phyloP scores from a whole-genome alignment of 2,329 filamentous ascomycete species.

The Penicillium capsulatum region DNA sequence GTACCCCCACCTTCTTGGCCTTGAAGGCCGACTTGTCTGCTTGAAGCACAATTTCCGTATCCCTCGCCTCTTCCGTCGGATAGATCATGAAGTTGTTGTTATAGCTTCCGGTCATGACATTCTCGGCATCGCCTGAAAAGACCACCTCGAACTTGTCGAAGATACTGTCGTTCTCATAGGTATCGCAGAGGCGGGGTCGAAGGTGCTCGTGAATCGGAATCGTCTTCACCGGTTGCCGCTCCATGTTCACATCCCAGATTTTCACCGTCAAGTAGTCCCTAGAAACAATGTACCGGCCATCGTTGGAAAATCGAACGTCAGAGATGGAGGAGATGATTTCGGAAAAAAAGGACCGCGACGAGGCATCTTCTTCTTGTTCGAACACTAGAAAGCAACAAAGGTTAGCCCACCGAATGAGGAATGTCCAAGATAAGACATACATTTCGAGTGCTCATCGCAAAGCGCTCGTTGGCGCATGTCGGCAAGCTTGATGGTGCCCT shows the following conservation, averaged over 20 bases:
- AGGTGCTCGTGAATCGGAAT: conserved; percentile 98
- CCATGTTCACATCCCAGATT: conserved; percentile 99
- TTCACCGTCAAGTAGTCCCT: conserved; percentile 98
- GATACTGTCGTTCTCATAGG: conserved; percentile 98
- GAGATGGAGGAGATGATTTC: conserved; percentile 99
- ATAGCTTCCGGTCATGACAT: conserved; percentile 99
- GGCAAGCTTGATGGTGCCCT: conserved; percentile 96
- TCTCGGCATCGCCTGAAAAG: conserved; percentile 96
- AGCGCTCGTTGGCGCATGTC: conserved; percentile 97
- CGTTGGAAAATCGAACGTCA: conserved; percentile 93
- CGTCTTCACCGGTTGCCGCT: conserved; percentile 93
- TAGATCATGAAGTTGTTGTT: conserved; percentile 99
- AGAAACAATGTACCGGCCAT: conserved; percentile 94
- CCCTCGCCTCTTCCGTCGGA: conserved; percentile 89
- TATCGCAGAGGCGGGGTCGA: conserved; percentile 88
- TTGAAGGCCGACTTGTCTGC: conserved; percentile 99
- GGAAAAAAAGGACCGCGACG: conserved; percentile 96
- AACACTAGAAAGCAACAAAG: conserved; percentile 62
- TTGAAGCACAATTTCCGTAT: conserved; percentile 94
- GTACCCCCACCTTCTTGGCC: conserved; percentile 98
- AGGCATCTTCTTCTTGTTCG: conserved; percentile 96
- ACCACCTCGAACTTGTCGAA: conserved; percentile 99
- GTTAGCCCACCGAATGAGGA: conserved; percentile 15
- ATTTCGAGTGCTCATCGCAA: conserved; percentile 91
- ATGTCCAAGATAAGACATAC: conserved; percentile 57